phyloP scores from a whole-genome alignment of 495 filamentous ascomycete genomes.

The Penicillium chermesinum region DNA sequence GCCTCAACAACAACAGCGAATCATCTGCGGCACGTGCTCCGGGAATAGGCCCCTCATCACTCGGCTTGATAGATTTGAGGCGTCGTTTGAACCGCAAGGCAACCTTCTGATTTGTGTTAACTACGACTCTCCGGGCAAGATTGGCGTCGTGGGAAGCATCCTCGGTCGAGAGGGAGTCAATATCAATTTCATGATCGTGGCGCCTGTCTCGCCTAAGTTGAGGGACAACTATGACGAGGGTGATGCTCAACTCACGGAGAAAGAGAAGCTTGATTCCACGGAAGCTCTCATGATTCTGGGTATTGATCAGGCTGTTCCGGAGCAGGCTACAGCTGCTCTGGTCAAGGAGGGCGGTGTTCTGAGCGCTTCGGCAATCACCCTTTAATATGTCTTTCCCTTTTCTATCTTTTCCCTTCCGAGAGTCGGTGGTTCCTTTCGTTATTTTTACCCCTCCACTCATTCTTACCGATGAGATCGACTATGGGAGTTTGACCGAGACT shows the following conservation, averaged over 20 bases:
- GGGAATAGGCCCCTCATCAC: conserved; percentile 57
- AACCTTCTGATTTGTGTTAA: conserved; percentile 63
- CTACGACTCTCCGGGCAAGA: conserved; percentile 68
- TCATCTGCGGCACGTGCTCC: conserved; percentile 62
- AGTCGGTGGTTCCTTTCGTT: not conserved
- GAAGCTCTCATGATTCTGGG: conserved; percentile 74
- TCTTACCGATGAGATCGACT: not conserved
- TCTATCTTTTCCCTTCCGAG: not conserved
- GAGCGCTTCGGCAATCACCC: conserved; percentile 53
- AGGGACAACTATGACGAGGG: not conserved
- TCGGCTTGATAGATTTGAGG: conserved; percentile 57
- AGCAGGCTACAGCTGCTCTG: conserved; percentile 51
- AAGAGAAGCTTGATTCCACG: conserved; percentile 15
- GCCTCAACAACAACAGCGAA: conserved; percentile 31
- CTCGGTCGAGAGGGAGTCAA: conserved; percentile 62
- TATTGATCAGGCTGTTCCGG: conserved; percentile 52
- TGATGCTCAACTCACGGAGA: not conserved
- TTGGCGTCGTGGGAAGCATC: conserved; percentile 61
- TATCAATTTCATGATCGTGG: conserved; percentile 68
- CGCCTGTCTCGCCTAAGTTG: conserved; percentile 32
- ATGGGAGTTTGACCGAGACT: too few species aligned
- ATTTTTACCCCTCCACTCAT: not conserved
- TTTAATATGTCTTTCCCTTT: too few species aligned
- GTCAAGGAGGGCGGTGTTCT: conserved; percentile 54
- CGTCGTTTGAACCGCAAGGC: conserved; percentile 59